Base-by-base conservation (phyloP, 192 early-diverging fungal genomes). In the Funneliformis mosseae region DNA sequence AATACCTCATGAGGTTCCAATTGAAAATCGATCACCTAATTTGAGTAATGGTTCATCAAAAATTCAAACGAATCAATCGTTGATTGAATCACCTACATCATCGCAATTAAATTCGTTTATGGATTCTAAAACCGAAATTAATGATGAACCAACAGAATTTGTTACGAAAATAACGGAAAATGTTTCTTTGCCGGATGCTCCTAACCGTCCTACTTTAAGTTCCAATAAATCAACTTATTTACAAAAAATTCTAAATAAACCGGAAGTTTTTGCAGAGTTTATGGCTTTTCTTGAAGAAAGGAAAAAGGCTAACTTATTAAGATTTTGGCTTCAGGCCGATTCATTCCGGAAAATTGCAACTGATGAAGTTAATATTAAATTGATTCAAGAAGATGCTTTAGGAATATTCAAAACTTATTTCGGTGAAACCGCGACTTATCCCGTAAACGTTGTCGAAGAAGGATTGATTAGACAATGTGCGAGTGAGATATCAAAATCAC, bases 261-360 rank as follows among this genome's bases (percentile, higher is more conserved):
- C 39, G 7, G 11, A 18, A 39, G 39, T 25, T 39, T 76, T 76
- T 62, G 74, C 74, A 4, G 74, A 76, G 25, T 76, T 76, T 76
- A 76, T 76, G 74, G 74, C 74, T n/a, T 76, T 76, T 62, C n/a
- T 76, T 0, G 74, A 76, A 21, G 74, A 76, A 62, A 21, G 28
- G 27, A 27, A 76, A 41, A 12, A 55, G 1, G 59, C 50, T 4
- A 76, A 61, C 42, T 76, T 76, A 76, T 38, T 76, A 11, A 12
- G 74, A 25, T 76, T 76, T 62, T 76, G 74, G 74, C 74, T 76
- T 59, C 74, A 76, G 12, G 74, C 42, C 9, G 74, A 76, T 61
- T 76, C 74, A 42, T 76, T 76, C 9, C 27, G 28, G 4, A 76
- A 76, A 60, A 76, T 76, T 27, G 59, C 74, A 42, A 25, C 74